A percentile compares a stretch with the other conserved stretches of the same genome.
Evolutionary conservation across 2,329 filamentous ascomycete genomes (phyloP).

Genomic region (Hypoxylon sp.): DNA sequence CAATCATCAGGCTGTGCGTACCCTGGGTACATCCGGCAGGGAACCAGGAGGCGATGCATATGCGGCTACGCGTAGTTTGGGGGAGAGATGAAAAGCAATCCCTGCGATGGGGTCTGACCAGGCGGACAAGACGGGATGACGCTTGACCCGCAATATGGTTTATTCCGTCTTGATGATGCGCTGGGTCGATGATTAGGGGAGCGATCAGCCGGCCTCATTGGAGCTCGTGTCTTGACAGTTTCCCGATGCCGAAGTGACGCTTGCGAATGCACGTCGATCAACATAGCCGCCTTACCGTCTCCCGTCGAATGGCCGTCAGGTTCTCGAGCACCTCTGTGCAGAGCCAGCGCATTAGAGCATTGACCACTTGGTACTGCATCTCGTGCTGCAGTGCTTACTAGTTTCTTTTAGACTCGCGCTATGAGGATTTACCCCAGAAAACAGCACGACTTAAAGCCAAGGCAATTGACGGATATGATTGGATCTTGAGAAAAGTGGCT

Average conservation of each 20-base stretch:
- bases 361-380: conserved; percentile 16
- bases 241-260: conserved; percentile 26
- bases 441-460: conserved; percentile 1
- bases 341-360: background rate
- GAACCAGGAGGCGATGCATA: conserved; percentile 11
- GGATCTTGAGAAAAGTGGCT: conserved; percentile 16
- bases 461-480: conserved; percentile 16
- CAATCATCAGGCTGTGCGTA: background rate
- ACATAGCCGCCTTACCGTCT: conserved; percentile 4
- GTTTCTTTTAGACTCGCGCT: background rate
- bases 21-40: background rate
- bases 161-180: conserved; percentile 19
- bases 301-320: background rate
- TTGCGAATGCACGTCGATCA: conserved; percentile 19
- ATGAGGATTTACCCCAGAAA: conserved; percentile 29
- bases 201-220: conserved; percentile 9
- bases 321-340: background rate
- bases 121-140: conserved; percentile 16
- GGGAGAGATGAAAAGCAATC: conserved; percentile 14
- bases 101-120: conserved; percentile 16
- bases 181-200: conserved; percentile 12
- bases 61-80: conserved; percentile 33
- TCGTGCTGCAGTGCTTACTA: conserved; percentile 14
- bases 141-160: conserved; percentile 29
- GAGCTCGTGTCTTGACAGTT: conserved; percentile 15